Conservation (phyloP, 495 filamentous ascomycete genomes). For the Pseudotulostoma volvatum region DNA sequence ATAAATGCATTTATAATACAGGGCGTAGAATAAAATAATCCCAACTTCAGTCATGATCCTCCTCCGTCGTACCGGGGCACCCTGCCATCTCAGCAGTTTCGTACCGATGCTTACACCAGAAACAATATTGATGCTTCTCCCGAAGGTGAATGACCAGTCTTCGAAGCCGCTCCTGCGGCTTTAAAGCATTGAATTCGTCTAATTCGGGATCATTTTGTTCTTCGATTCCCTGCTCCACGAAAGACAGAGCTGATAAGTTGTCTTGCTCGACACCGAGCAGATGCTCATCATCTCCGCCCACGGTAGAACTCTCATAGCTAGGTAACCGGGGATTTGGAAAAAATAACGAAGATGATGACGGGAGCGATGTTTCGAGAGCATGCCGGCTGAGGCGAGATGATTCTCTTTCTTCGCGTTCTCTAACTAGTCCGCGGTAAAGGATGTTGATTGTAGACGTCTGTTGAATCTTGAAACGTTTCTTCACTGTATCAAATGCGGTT, state of each 20-base stretch:
- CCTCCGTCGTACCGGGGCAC: constrained; percentile 79
- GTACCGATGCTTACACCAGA: constrained; percentile 88
- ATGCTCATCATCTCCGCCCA: constrained; percentile 39
- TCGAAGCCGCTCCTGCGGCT: constrained; percentile 43
- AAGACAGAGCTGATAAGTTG: constrained; percentile 1
- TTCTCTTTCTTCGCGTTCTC: constrained; percentile 52
- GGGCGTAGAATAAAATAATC: no score
- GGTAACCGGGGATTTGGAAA: constrained; percentile 31
- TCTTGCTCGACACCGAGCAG: constrained; percentile 27
- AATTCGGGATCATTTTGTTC: constrained; percentile 76
- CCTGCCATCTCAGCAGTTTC: constrained; percentile 55
- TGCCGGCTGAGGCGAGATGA: constrained; percentile 48
- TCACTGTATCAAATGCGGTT: constrained; percentile 4
- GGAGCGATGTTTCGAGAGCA: constrained; percentile 50
- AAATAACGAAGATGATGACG: constrained; percentile 22
- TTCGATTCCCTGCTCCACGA: constrained; percentile 14
- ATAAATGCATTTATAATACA: no score
- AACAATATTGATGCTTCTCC: constrained; percentile 65
- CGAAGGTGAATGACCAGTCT: constrained; percentile 53
- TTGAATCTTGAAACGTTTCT: constrained; percentile 21
- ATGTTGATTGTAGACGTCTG: constrained; percentile 51
- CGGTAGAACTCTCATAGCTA: constrained; percentile 33
- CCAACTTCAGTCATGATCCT: constrained; percentile 80
- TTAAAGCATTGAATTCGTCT: constrained; percentile 62
- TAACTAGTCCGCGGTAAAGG: constrained; percentile 61